Evolutionary conservation across 495 filamentous ascomycete genomes (phyloP).

Genomic region (Polyplosphaeria fusca): DNA sequence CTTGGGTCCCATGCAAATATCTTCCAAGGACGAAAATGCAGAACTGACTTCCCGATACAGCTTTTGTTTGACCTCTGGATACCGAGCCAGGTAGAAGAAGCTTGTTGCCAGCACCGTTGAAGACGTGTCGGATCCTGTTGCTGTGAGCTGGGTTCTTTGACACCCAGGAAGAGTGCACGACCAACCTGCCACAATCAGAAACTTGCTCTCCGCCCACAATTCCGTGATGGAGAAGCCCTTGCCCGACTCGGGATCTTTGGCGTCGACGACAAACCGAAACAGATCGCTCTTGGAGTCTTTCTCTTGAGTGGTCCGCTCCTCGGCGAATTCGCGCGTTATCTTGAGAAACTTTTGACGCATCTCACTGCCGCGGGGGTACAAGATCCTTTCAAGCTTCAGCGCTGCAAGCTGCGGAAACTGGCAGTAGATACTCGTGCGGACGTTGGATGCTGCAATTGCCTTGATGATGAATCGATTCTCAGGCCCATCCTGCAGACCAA

Average conservation of each 20-base stretch:
- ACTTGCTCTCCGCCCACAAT: slow-evolving; percentile 1
- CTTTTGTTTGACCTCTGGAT: slow-evolving; percentile 30
- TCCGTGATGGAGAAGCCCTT: slow-evolving; percentile 5
- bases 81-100: slow-evolving; percentile 41
- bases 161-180: too few species aligned
- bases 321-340: slow-evolving; percentile 11
- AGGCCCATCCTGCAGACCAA: slow-evolving; percentile 13
- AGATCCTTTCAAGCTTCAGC: slow-evolving; percentile 12
- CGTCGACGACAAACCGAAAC: neutral
- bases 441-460: slow-evolving; percentile 15
- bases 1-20: slow-evolving; percentile 36
- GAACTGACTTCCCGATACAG: slow-evolving; percentile 38
- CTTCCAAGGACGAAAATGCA: slow-evolving; percentile 32
- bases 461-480: slow-evolving; percentile 15
- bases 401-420: slow-evolving; percentile 10
- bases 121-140: slow-evolving; percentile 35
- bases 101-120: slow-evolving; percentile 33
- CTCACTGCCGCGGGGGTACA: slow-evolving; percentile 12
- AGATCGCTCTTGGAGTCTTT: slow-evolving; percentile 17
- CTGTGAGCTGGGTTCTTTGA: too few species aligned
- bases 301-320: slow-evolving; percentile 13
- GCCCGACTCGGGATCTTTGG: slow-evolving; percentile 13
- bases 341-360: slow-evolving; percentile 14
- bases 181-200: slow-evolving; percentile 11
- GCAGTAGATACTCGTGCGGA: slow-evolving; percentile 5